Conservation (phyloP, 1,139 yeast species). For the Yarrowia galli region DNA sequence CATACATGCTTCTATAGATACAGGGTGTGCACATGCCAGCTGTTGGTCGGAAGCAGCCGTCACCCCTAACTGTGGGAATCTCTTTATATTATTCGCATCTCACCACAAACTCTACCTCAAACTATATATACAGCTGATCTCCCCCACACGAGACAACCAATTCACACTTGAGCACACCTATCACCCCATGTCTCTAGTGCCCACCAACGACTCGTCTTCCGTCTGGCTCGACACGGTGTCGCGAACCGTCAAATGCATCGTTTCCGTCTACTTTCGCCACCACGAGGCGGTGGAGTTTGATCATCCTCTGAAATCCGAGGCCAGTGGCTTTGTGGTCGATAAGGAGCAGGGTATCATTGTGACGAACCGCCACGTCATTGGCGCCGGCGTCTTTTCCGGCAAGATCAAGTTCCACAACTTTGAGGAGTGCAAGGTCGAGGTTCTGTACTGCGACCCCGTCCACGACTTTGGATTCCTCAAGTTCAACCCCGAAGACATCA, state of each 20-base stretch:
- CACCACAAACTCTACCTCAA: background rate
- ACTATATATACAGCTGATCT: background rate
- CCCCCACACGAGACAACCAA: background rate
- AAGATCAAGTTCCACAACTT: conserved; percentile 93
- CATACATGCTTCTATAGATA: no score
- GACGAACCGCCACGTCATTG: conserved; percentile 93
- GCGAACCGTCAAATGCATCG: conserved; percentile 83
- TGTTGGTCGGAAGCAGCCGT: no score
- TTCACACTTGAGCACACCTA: no score
- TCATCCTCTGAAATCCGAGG: conserved; percentile 80
- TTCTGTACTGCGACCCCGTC: conserved; percentile 65
- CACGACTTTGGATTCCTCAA: conserved; percentile 87
- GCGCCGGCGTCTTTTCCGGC: conserved; percentile 92
- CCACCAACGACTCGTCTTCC: conserved; percentile 41
- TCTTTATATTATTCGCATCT: background rate
- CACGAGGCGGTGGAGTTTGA: conserved; percentile 90
- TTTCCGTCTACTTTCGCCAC: conserved; percentile 88
- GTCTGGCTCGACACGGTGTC: conserved; percentile 86
- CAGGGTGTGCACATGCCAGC: no score
- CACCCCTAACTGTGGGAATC: no score
- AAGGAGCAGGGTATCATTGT: conserved; percentile 78
- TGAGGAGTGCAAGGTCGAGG: conserved; percentile 87
- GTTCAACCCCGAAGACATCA: conserved; percentile 73
- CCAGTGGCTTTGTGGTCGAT: conserved; percentile 96
- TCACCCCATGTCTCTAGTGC: conserved; percentile 4